Evolutionary conservation across 768 basidiomycete species (phyloP), one percentile per base, ranked within the genome.

Genomic region (Leccinum pellstonianum): DNA sequence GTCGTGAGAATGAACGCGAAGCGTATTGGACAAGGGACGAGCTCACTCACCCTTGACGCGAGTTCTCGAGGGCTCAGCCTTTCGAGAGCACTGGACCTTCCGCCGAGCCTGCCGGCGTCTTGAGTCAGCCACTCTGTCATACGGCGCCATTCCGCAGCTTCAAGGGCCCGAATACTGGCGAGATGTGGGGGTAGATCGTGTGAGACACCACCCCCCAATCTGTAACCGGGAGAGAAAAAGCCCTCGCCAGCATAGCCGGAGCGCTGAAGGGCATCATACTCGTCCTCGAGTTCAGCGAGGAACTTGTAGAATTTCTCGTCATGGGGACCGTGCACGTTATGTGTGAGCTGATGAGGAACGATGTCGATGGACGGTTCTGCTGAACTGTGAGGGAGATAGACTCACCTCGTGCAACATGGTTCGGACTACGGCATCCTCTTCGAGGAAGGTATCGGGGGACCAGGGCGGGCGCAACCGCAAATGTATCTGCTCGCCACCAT

Each of bases 181-280:
- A 87, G 60, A 66, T 88, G 81, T 12, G 81, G 82, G 2, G 91
- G 84, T 0, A 90, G 68, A 68, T 91, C 78, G 65, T 89, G 91
- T 2, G 87, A 86, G 19, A 87, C 74, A 33, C 84, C 82, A 6
- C 66, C 66, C n/a, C 93, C 92, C 0, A 98, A 70, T 25, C 86
- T 77, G 12, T 78, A 78, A 1, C 95, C 95, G n/a, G 80, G 76
- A 25, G 87, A 79, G 71, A 86, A 86, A 81, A 97, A 98, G 3
- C 95, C 95, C 73, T 97, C 95, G 14, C 95, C 94, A 5, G 87
- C 79, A 72, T 95, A 98, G 0, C 95, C 95, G 14, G 85, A 86
- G 19, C 85, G 80, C 64, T 86, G 85, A 6, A 97, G 79, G 3
- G 80, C 85, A 43, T 91, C 89, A 65, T 88, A 95, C 75, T 97